Evolutionary conservation across 768 basidiomycete genomes (phyloP).

Genomic region (Dictyophora rubrovolvata): DNA sequence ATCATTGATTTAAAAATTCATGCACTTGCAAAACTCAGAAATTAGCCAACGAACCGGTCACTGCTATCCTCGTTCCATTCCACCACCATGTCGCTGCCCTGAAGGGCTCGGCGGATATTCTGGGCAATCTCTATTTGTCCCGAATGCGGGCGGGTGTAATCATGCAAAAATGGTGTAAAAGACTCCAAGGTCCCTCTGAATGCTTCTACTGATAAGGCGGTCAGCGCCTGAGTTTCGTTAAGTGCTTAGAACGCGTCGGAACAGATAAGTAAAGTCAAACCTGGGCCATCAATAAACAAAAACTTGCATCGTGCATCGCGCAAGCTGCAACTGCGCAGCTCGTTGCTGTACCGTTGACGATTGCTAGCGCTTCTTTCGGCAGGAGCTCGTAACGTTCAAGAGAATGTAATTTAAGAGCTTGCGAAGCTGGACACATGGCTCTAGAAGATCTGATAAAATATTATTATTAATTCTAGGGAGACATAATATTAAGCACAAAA

Average conservation of each 20-base stretch:
- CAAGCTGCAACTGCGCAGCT: conserved; percentile 15
- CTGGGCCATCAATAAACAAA: conserved; percentile 15
- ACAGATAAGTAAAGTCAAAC: neutral
- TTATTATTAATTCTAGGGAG: neutral
- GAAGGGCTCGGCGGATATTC: conserved; percentile 14
- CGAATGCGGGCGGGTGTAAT: conserved; percentile 19
- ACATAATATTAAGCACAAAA: too few relatives aligned
- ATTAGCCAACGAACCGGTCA: neutral
- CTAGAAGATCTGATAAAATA: neutral
- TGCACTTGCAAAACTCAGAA: neutral
- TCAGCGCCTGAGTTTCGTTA: conserved; percentile 6
- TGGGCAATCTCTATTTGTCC: conserved; percentile 19
- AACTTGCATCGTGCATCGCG: conserved; percentile 16
- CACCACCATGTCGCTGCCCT: conserved; percentile 13
- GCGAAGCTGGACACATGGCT: conserved; percentile 6
- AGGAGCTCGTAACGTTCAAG: conserved; percentile 14
- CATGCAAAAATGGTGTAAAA: conserved; percentile 20
- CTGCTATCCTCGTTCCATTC: conserved; percentile 14
- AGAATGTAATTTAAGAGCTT: conserved; percentile 14
- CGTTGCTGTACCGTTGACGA: conserved; percentile 19
- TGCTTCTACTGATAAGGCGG: conserved; percentile 21
- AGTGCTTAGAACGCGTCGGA: neutral
- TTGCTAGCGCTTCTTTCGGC: conserved; percentile 20
- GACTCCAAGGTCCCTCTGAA: conserved; percentile 17
- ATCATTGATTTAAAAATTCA: neutral